These are phyloP conservation scores for Blastomyces gilchristii DNA, from an alignment of 2,329 filamentous ascomycete species.

Conservation along the genomic window DNA sequence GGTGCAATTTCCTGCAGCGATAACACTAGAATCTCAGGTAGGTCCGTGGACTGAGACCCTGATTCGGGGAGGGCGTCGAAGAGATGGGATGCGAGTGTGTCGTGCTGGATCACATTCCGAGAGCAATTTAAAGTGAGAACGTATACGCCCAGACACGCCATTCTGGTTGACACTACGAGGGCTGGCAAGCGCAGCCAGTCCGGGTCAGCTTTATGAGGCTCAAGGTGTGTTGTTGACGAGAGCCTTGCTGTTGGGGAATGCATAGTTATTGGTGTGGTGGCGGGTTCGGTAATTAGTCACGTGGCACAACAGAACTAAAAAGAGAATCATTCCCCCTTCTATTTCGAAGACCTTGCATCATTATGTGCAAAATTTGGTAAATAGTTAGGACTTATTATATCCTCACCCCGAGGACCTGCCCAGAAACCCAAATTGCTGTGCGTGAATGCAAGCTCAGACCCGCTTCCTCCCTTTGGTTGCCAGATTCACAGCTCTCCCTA, in stretches of 20 bases:
- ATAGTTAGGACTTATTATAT: not conserved
- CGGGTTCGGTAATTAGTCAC: not conserved
- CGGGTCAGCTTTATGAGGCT: not conserved
- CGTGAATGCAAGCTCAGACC: constrained; percentile 31
- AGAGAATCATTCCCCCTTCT: too few relatives aligned
- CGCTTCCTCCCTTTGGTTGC: constrained; percentile 21
- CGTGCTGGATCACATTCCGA: constrained; percentile 57
- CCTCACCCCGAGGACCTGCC: constrained; percentile 26
- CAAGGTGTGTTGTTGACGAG: not conserved
- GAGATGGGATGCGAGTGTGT: constrained; percentile 61
- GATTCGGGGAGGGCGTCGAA: constrained; percentile 45
- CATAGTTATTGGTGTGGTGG: too few relatives aligned
- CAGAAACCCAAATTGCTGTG: constrained; percentile 38
- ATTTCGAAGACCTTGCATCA: not conserved
- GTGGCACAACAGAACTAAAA: not conserved
- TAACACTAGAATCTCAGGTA: constrained; percentile 58
- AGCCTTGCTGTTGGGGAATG: not conserved
- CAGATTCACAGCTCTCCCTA: constrained; percentile 1
- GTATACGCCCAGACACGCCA: constrained; percentile 56
- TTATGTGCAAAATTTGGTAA: not conserved
- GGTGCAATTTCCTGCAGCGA: constrained; percentile 83
- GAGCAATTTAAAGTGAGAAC: constrained; percentile 87
- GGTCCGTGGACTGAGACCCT: constrained; percentile 40
- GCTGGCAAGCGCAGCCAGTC: not conserved
- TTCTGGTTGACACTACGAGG: constrained; percentile 9